Conservation (phyloP, 208 protist species). For the Crithidia expoeki region DNA sequence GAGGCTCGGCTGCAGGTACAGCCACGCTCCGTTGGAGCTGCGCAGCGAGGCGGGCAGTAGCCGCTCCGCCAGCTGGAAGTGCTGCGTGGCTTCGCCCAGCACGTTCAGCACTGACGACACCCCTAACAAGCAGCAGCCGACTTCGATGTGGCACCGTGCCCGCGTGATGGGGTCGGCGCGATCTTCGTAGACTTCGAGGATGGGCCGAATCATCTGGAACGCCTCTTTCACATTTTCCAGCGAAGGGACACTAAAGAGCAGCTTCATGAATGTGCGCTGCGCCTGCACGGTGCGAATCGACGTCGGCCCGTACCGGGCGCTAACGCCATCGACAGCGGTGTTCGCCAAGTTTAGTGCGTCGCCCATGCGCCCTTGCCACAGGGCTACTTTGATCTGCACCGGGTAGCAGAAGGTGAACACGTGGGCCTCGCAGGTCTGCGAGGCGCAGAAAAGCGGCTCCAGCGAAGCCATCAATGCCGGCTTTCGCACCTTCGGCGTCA, state of each 20-base stretch:
- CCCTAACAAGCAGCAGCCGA: constrained; percentile 67
- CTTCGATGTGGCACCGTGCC: constrained; percentile 65
- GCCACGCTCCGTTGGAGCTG: constrained; percentile 48
- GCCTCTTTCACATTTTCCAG: constrained; percentile 49
- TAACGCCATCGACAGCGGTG: constrained; percentile 33
- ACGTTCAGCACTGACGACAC: constrained; percentile 34
- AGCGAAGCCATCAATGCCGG: constrained; percentile 45
- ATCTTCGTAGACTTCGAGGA: constrained; percentile 53
- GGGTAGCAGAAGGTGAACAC: constrained; percentile 69
- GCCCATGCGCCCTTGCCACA: constrained; percentile 59
- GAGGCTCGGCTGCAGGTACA: constrained; percentile 66
- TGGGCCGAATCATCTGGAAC: constrained; percentile 31
- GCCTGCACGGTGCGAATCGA: constrained; percentile 53
- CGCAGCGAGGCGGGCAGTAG: constrained; percentile 47
- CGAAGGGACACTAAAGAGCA: constrained; percentile 43
- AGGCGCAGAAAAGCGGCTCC: constrained; percentile 48
- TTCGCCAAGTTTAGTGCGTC: constrained; percentile 55
- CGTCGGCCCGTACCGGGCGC: constrained; percentile 30
- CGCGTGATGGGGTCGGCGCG: constrained; percentile 62
- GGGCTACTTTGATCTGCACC: constrained; percentile 57
- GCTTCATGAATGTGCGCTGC: constrained; percentile 31
- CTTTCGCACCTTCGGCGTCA: constrained; percentile 59
- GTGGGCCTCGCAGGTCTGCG: constrained; percentile 55
- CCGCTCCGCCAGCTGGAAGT: constrained; percentile 52
- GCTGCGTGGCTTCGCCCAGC: constrained; percentile 42